A percentile compares a stretch with the other conserved stretches of the same genome.
phyloP scores from a whole-genome alignment of 1,139 yeast genomes.

The Yamadazyma pseudoaaseri region DNA sequence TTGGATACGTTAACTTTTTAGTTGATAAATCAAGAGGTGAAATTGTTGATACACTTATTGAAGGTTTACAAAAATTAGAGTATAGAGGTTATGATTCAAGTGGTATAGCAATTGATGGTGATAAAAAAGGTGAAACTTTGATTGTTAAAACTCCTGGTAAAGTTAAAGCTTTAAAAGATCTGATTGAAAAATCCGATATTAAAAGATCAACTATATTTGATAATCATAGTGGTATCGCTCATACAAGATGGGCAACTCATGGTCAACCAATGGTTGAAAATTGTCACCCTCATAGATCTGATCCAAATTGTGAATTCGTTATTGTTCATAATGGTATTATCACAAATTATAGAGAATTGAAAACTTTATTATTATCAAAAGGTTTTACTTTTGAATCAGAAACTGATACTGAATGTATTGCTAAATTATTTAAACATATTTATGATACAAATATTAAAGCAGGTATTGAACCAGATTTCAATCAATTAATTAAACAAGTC shows the following conservation, averaged over 20 bases:
- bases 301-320: constrained; percentile 74
- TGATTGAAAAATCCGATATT: constrained; percentile 55
- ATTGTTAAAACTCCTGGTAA: constrained; percentile 89
- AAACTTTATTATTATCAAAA: constrained; percentile 73
- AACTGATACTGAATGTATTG: constrained; percentile 98
- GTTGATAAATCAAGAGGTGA: constrained; percentile 92
- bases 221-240: constrained; percentile 95
- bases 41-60: constrained; percentile 82
- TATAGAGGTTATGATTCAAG: constrained; percentile 98
- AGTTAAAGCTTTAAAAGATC: constrained; percentile 76
- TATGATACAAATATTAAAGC: constrained; percentile 73
- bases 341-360: constrained; percentile 89
- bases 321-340: constrained; percentile 98
- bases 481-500: constrained; percentile 89
- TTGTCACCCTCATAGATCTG: constrained; percentile 97
- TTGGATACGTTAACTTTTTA: constrained; percentile 95
- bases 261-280: constrained; percentile 85
- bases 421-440: constrained; percentile 88
- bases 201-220: constrained; percentile 65
- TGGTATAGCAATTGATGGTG: constrained; percentile 95
- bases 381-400: constrained; percentile 88
- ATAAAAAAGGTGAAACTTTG: constrained; percentile 47
- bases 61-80: constrained; percentile 90
- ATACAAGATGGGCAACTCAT: constrained; percentile 99
- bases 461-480: constrained; percentile 63